Evolutionary conservation across 225 moss, liverwort and hornwort genomes (phyloP), one percentile per base, ranked within the genome.

Genomic region (Polytrichum formosum): DNA sequence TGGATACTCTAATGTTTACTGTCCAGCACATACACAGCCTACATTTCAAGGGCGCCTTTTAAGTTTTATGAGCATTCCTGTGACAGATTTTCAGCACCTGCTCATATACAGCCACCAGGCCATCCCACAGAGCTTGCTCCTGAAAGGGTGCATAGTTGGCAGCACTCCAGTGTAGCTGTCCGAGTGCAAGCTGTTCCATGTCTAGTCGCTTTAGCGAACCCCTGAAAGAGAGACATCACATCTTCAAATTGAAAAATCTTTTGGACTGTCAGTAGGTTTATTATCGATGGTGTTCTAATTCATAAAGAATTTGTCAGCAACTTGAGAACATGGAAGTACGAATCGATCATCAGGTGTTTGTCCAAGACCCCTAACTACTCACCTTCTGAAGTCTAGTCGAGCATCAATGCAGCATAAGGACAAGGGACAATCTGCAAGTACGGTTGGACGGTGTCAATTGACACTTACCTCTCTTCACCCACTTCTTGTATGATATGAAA

Each of bases 101-200:
- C 74, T 98, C 82, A 81, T 92, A 94, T 22, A 98, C 82, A 17
- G 92, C 92, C 25, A 82, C 90, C 46, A 98, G 75, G 55, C 97
- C 97, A 79, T 94, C 94, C 97, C 97, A 98, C 9, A 98, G 79
- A 66, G 94, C 97, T 74, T 84, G 77, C 78, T 98, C 97, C 84
- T 98, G 97, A 56, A 91, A 94, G 17, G 97, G 97, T 62, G 97
- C 97, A 62, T 94, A 98, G 64, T 94, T 98, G 31, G 94, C 84
- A 53, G 97, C 73, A 78, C 92, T 94, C 97, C 97, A 98, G 70
- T 98, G 97, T 1, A 98, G 85, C 80, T 98, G 97, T 69, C 94
- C 97, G 26, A 98, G 85, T 7, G 92, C 97, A 64, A 98, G 88
- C 81, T 92, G 94, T 69, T 90, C 94, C 81, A 98, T 82, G 72